Percentiles rank a stretch among this genome's conserved stretches.
Evolutionary conservation across 345 rosid genomes (phyloP).

Genomic region (Camelina hispida): DNA sequence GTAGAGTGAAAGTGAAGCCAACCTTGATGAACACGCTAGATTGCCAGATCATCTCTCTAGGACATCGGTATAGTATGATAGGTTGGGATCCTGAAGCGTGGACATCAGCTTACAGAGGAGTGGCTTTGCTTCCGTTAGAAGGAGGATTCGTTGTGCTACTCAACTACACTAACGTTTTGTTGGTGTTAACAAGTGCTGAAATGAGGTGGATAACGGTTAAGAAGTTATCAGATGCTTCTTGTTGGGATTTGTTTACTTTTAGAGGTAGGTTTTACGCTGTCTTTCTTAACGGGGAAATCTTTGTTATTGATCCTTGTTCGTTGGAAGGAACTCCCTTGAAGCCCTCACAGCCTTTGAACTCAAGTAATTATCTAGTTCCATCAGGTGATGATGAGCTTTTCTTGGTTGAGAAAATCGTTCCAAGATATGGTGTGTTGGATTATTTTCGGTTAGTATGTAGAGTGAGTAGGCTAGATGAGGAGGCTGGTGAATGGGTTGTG

Average conservation of each 20-base stretch:
- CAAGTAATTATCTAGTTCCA: background rate
- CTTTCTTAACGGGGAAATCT: background rate
- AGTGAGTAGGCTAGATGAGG: conserved; percentile 23
- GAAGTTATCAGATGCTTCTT: background rate
- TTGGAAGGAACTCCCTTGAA: background rate
- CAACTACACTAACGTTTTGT: background rate
- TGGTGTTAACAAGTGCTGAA: conserved; percentile 20
- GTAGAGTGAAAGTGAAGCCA: conserved; percentile 20
- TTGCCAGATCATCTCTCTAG: background rate
- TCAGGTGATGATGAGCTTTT: conserved; percentile 22
- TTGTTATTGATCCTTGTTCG: conserved; percentile 1
- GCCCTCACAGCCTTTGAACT: background rate
- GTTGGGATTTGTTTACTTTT: background rate
- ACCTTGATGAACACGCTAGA: background rate
- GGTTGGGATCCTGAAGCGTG: conserved; percentile 3
- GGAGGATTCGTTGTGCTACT: conserved; percentile 23
- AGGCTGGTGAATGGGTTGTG: background rate
- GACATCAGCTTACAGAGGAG: background rate
- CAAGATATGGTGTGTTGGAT: background rate
- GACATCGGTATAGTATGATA: background rate
- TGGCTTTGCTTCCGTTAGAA: conserved; percentile 4
- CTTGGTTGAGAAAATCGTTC: conserved; percentile 12
- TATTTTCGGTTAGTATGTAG: background rate
- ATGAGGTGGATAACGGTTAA: conserved; percentile 17
- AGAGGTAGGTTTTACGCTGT: conserved; percentile 7